Base-by-base conservation (phyloP, 768 basidiomycete genomes). In the Filobasidium floriforme region DNA sequence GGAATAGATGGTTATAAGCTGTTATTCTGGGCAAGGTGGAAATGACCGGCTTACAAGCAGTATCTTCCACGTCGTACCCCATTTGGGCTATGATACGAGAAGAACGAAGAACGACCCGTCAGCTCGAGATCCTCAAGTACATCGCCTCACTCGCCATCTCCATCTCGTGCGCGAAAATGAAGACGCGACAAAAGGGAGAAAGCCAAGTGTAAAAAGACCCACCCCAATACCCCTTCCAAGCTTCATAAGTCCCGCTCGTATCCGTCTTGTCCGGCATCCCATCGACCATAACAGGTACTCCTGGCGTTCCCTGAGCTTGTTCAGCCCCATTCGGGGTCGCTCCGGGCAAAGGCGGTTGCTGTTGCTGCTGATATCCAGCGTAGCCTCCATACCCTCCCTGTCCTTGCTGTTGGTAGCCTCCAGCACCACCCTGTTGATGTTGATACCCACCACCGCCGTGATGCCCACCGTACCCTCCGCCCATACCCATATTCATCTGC, bases 41-140 rank as follows among this genome's bases (percentile, higher is more conserved):
- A 7, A n/a, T n/a, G 46, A 46, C 3, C 37, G n/a, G 73, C 75
- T 71, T 55, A 77, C 76, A 78, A 51, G 75, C 74, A 22, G 73
- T 74, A 64, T 78, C 77, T 41, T 76, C 72, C 51, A 78, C 77
- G 64, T 76, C 74, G 68, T 78, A 78, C 15, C 77, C 77, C 65
- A 74, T 74, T 28, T 67, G 68, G 44, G 76, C 76, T 60, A 59
- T 66, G 26, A 41, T 18, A 32, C 9, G 6, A n/a, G n/a, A n/a
- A n/a, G 28, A 32, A 65, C 54, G 5, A 57, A 32, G 22, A 32
- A 57, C 15, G 29, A 19, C 22, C 29, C 22, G 7, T 57, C 54
- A 59, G 12, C 19, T 2, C 12, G 12, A 24, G 22, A 41, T 12
- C 18, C 14, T 41, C 5, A 59, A 26, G 32, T 37, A 37, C 32